phyloP scores from a whole-genome alignment of 2,329 filamentous ascomycete genomes.

The Colletotrichum tropicale region DNA sequence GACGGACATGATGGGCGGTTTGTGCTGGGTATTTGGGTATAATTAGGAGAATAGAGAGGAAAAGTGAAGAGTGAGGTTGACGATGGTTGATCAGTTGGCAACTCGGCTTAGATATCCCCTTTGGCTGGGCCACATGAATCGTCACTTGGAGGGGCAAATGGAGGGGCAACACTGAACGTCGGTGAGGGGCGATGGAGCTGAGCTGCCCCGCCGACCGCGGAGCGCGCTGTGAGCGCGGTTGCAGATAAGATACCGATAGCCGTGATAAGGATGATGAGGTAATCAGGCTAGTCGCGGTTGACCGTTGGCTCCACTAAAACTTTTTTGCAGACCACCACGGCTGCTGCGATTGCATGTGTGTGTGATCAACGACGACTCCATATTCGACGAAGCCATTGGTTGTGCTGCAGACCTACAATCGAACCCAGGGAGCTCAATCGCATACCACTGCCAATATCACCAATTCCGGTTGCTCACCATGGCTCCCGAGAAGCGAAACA shows the following conservation, averaged over 20 bases:
- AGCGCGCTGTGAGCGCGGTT: background rate
- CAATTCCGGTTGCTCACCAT: constrained; percentile 42
- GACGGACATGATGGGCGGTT: constrained; percentile 57
- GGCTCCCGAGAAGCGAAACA: constrained; percentile 72
- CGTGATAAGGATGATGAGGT: constrained; percentile 7
- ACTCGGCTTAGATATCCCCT: constrained; percentile 8
- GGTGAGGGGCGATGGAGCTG: background rate
- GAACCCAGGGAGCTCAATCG: background rate
- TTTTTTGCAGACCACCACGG: constrained; percentile 9
- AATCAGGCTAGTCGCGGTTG: constrained; percentile 16
- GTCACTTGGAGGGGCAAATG: constrained; percentile 15
- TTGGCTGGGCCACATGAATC: constrained; percentile 2
- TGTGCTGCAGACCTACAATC: background rate
- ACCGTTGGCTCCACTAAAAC: constrained; percentile 4
- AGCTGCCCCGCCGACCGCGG: constrained; percentile 4
- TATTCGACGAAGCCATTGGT: background rate
- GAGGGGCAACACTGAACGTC: background rate
- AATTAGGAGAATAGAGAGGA: background rate
- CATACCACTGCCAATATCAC: fast-evolving
- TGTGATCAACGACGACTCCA: background rate
- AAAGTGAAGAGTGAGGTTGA: background rate
- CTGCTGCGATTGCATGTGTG: background rate
- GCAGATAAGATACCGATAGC: background rate
- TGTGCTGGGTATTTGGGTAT: background rate
- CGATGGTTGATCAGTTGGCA: background rate